Evolutionary conservation across 768 basidiomycete species (phyloP).

Genomic region (Hygrophoropsis aurantiaca): DNA sequence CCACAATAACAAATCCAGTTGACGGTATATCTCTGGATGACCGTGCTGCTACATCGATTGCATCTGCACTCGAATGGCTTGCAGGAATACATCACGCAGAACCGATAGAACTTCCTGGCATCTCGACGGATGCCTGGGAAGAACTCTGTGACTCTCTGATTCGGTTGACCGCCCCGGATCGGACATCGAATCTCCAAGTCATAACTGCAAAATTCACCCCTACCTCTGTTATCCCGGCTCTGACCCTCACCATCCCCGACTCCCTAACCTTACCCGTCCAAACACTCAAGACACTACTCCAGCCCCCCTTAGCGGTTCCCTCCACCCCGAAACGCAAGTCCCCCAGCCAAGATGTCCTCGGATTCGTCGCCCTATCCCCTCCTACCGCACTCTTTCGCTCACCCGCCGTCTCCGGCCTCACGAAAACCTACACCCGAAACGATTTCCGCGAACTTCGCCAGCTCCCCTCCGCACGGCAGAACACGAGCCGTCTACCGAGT

Average conservation of each 20-base stretch:
- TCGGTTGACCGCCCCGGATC: constrained; percentile 24
- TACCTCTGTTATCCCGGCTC: constrained; percentile 18
- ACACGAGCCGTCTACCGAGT: constrained; percentile 84
- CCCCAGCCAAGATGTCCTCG: constrained; percentile 58
- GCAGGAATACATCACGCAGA: constrained; percentile 41
- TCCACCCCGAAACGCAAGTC: constrained; percentile 53
- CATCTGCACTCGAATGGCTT: constrained; percentile 60
- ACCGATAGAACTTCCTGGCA: constrained; percentile 46
- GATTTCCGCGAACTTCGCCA: constrained; percentile 80
- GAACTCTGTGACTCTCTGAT: constrained; percentile 42
- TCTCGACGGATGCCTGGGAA: constrained; percentile 46
- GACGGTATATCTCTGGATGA: constrained; percentile 29
- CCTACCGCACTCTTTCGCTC: constrained; percentile 69
- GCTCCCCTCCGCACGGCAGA: constrained; percentile 66
- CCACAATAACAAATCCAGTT: constrained; percentile 24
- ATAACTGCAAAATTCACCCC: constrained; percentile 33
- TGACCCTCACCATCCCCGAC: constrained; percentile 35
- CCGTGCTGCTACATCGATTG: constrained; percentile 37
- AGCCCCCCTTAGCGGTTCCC: constrained; percentile 38
- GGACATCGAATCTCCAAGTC: constrained; percentile 28
- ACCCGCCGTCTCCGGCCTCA: constrained; percentile 72
- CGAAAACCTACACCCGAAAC: constrained; percentile 79
- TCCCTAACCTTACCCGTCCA: constrained; percentile 45
- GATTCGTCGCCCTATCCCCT: constrained; percentile 65
- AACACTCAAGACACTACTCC: constrained; percentile 49